These are phyloP conservation scores for Pseudocercospora vitis DNA, from an alignment of 2,329 filamentous ascomycete species.

Conservation along the genomic window DNA sequence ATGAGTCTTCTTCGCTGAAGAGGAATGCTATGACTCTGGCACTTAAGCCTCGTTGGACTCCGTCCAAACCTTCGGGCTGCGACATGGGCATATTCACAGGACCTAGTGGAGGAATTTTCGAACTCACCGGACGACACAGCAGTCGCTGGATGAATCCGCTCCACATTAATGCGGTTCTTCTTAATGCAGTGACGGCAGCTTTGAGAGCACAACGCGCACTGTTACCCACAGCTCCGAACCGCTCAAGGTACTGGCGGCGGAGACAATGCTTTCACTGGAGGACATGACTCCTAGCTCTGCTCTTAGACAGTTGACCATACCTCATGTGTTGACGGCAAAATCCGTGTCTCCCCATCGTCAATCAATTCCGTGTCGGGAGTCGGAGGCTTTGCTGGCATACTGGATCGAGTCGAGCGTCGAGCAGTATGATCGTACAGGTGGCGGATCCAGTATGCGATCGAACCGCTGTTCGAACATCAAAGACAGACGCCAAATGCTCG, in stretches of 20 bases:
- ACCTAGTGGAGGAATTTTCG: neutral
- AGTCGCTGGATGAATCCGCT: neutral
- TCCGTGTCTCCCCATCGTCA: neutral
- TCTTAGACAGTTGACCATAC: slow-evolving; percentile 6
- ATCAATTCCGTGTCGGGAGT: slow-evolving; percentile 1
- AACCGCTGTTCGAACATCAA: neutral
- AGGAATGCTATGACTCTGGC: slow-evolving; percentile 13
- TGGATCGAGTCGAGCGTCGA: no score
- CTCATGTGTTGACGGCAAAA: slow-evolving; percentile 2
- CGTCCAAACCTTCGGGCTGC: neutral
- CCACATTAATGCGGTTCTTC: slow-evolving; percentile 1
- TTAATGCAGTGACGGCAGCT: slow-evolving; percentile 7
- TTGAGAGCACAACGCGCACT: slow-evolving; percentile 5
- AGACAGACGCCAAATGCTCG: neutral
- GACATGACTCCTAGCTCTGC: slow-evolving; percentile 1
- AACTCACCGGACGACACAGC: neutral
- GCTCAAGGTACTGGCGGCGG: neutral
- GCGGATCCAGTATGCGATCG: neutral
- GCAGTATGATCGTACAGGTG: no score
- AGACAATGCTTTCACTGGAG: slow-evolving; percentile 1
- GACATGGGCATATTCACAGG: slow-evolving; percentile 7
- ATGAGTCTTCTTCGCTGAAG: slow-evolving; percentile 11
- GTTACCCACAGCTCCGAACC: neutral
- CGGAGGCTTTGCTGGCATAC: neutral
- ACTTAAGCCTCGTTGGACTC: neutral